Base-by-base conservation (phyloP, 306 rosid genomes). In the Casuarina equisetifolia region DNA sequence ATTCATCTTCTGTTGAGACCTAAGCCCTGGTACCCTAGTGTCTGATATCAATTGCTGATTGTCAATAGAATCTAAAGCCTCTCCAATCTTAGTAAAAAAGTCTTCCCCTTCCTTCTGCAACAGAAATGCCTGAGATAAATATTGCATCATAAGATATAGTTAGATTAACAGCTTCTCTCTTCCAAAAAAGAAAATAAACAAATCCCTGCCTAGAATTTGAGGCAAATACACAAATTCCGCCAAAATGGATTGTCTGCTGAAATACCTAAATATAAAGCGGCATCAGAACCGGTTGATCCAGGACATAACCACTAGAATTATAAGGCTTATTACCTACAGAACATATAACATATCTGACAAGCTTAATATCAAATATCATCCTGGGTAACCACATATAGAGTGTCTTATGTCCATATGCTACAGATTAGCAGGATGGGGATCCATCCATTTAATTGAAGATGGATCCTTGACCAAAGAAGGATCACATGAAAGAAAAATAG, bases 41-140 rank as follows among this genome's bases (percentile, higher is more conserved):
- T 86, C 83, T 51, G 87, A 78, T 36, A 81, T 79, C 74, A 81
- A 20, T 46, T 81, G 85, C 73, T 87, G 91, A 66, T 86, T 64
- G 81, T 87, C 89, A 35, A 87, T 79, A 70, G 89, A 92, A 84
- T 92, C 92, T 79, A 95, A 82, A 45, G 84, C 89, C 72, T 90
- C 87, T n/a, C 89, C 90, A 78, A 91, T 84, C 86, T 66, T 88
- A 58, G 62, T 63, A 78, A 88, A 90, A 55, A 88, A 87, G 78
- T 95, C 97, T 77, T 91, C 97, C 55, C 93, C 98, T 84, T 90
- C 93, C 87, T 88, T 88, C 74, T 84, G 80, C 43, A 86, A 86
- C 66, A 88, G 78, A 84, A 90, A 81, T 62, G 93, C 96, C 98
- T 94, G 89, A 74, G 81, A 73, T 75, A 13, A 17, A 35, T 51